Conservation (phyloP, 1,139 yeast genomes). For the Debaryomycetaceae sp. region DNA sequence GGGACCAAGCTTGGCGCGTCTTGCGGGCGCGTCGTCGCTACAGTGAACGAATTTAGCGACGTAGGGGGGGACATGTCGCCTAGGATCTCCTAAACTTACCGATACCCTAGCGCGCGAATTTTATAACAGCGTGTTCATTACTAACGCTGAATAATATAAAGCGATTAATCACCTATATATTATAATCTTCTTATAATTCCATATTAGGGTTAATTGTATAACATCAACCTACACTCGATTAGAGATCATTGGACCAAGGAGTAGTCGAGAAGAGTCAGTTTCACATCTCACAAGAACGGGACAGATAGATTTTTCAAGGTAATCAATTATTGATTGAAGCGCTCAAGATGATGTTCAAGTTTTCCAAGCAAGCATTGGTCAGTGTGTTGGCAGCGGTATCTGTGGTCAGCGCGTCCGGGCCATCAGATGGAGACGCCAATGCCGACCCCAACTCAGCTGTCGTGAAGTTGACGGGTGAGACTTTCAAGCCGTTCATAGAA, state of each 20-base stretch:
- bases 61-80: too few relatives aligned
- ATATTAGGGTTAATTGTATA: neutral
- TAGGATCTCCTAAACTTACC: neutral
- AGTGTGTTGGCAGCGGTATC: conserved; percentile 36
- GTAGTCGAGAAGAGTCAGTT: neutral
- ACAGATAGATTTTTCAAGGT: neutral
- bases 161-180: neutral
- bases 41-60: too few relatives aligned
- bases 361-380: conserved; percentile 37
- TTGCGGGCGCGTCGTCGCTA: too few relatives aligned
- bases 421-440: conserved; percentile 55
- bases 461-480: conserved; percentile 62
- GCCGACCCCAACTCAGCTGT: conserved; percentile 88
- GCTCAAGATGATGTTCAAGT: conserved; percentile 15
- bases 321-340: too few relatives aligned
- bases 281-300: neutral
- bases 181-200: neutral
- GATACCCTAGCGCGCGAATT: neutral
- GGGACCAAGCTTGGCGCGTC: too few relatives aligned
- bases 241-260: neutral
- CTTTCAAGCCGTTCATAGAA: conserved; percentile 61
- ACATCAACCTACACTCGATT: neutral
- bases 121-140: conserved; percentile 4
- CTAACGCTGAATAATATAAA: neutral
- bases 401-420: conserved; percentile 34